Evolutionary conservation across 1,139 yeast species (phyloP).

Genomic region (Pneumocystis oryctolagi): DNA sequence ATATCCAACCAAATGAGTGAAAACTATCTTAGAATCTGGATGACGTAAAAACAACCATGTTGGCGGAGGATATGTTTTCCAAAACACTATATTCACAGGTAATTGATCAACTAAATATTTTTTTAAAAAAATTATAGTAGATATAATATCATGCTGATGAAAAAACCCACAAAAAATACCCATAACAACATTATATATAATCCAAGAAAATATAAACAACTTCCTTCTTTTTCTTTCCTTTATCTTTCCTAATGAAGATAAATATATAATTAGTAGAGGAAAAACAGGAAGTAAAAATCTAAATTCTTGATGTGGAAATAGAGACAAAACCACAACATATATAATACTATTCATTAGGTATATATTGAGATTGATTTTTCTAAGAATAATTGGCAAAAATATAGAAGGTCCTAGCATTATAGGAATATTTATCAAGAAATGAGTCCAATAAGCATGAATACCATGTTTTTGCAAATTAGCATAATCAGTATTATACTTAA

Average conservation of each 20-base stretch:
- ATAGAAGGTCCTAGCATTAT: slow-evolving; percentile 66
- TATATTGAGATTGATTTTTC: slow-evolving; percentile 26
- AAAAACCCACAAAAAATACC: slow-evolving; percentile 57
- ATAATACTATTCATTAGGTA: slow-evolving; percentile 49
- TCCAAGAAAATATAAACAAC: slow-evolving; percentile 33
- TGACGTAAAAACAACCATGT: slow-evolving; percentile 40
- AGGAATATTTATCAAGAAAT: slow-evolving; percentile 60
- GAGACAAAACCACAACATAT: slow-evolving; percentile 46
- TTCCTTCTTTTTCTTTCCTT: slow-evolving; percentile 12
- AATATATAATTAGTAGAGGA: slow-evolving; percentile 55
- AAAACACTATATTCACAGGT: slow-evolving; percentile 49
- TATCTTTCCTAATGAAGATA: slow-evolving; percentile 28
- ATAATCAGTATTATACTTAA: slow-evolving; percentile 48
- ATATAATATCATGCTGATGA: slow-evolving; percentile 85
- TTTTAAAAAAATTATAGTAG: slow-evolving; percentile 34
- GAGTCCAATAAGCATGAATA: slow-evolving; percentile 63
- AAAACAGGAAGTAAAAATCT: slow-evolving; percentile 66
- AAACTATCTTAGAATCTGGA: slow-evolving; percentile 29
- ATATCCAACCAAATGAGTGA: not conserved
- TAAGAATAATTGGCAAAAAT: slow-evolving; percentile 20
- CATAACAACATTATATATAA: slow-evolving; percentile 46
- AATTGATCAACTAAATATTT: slow-evolving; percentile 9
- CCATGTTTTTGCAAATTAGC: slow-evolving; percentile 66
- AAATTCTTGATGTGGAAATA: slow-evolving; percentile 81
- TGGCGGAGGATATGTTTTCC: slow-evolving; percentile 93